These are phyloP conservation scores for Xylariaceae sp. DNA, from an alignment of 2,329 filamentous ascomycete species.

Conservation along the genomic window DNA sequence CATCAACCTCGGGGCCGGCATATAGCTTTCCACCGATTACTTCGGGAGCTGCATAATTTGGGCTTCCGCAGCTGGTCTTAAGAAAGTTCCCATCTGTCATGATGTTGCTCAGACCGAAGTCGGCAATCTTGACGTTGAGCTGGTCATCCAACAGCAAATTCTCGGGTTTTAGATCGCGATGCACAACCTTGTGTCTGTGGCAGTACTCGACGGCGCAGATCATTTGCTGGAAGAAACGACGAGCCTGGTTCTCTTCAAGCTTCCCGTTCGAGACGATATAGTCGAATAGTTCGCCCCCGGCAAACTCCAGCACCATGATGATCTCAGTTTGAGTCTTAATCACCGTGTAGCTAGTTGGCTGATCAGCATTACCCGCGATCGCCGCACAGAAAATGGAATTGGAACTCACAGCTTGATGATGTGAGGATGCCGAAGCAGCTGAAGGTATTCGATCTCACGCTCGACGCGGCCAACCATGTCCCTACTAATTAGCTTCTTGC, in stretches of 20 bases:
- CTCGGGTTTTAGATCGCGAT: constrained; percentile 95
- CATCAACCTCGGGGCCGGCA: constrained; percentile 94
- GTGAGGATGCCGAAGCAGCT: constrained; percentile 91
- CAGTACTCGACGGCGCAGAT: constrained; percentile 98
- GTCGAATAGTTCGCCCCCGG: constrained; percentile 93
- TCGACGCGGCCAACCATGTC: constrained; percentile 98
- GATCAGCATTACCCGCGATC: too few species aligned
- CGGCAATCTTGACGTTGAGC: constrained; percentile 97
- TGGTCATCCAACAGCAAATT: constrained; percentile 92
- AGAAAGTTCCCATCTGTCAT: constrained; percentile 99
- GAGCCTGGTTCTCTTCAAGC: constrained; percentile 87
- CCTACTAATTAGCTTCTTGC: constrained; percentile 91
- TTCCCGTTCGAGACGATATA: constrained; percentile 94
- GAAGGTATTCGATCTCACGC: constrained; percentile 96
- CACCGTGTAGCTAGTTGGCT: constrained; percentile 70
- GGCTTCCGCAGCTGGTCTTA: constrained; percentile 96
- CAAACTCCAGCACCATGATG: constrained; percentile 98
- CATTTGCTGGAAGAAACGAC: constrained; percentile 98
- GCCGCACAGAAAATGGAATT: constrained; percentile 1
- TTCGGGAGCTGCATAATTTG: constrained; percentile 96
- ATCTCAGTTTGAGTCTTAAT: constrained; percentile 94
- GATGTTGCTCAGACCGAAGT: constrained; percentile 98
- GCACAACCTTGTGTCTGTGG: constrained; percentile 97
- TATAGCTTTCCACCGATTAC: constrained; percentile 98
- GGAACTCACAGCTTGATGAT: constrained; percentile 89